These are phyloP conservation scores for Claviceps quebecensis DNA, from an alignment of 2,329 filamentous ascomycete species.

Conservation along the genomic window DNA sequence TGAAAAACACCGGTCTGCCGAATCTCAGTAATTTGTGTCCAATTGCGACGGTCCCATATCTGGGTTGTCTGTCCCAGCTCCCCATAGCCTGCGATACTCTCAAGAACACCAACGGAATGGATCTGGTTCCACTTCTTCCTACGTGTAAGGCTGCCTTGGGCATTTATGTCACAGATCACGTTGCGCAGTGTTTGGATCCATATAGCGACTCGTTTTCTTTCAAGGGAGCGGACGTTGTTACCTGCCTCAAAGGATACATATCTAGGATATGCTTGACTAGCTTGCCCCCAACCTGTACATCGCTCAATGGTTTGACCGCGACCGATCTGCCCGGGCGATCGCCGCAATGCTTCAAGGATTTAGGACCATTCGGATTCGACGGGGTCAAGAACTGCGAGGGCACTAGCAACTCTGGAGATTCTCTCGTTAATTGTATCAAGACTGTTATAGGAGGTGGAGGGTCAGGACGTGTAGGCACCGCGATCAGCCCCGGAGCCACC, in stretches of 20 bases:
- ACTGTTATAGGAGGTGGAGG: background rate
- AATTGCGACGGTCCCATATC: background rate
- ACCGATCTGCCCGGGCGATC: background rate
- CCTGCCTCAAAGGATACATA: constrained; percentile 3
- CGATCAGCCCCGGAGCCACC: no score
- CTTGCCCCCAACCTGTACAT: constrained; percentile 5
- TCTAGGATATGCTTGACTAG: constrained; percentile 1
- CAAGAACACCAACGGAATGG: background rate
- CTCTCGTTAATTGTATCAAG: background rate
- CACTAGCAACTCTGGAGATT: background rate
- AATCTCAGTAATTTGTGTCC: background rate
- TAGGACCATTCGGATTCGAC: constrained; percentile 3
- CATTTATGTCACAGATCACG: background rate
- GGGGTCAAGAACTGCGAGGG: background rate
- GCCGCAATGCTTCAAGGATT: constrained; percentile 2
- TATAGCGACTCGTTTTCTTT: background rate
- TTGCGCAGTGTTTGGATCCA: constrained; percentile 2
- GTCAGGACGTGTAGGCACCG: background rate
- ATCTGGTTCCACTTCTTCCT: background rate
- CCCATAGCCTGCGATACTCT: constrained; percentile 4
- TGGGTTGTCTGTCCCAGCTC: constrained; percentile 2
- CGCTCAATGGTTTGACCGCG: background rate
- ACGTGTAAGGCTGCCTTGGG: constrained; percentile 4
- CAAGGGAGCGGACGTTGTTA: constrained; percentile 1
- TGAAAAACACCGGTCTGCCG: background rate